phyloP scores from a whole-genome alignment of 2,329 filamentous ascomycete species.

The Calonectria pteridis region DNA sequence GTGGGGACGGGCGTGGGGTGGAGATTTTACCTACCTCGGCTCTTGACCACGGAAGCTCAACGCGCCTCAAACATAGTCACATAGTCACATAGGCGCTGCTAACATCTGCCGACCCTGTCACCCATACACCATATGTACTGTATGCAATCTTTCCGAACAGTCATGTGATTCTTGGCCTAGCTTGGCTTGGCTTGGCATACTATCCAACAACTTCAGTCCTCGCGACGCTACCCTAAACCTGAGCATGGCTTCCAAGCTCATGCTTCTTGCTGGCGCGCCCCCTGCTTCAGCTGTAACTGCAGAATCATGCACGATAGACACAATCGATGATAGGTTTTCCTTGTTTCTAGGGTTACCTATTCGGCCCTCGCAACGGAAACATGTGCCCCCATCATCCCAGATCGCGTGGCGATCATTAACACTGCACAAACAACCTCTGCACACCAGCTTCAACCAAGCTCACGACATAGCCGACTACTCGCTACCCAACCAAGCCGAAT shows the following conservation, averaged over 20 bases:
- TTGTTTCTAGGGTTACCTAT: conserved; percentile 41
- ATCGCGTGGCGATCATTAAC: conserved; percentile 68
- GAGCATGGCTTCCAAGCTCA: conserved; percentile 48
- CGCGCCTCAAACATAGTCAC: neutral
- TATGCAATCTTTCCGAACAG: neutral
- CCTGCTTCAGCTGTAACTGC: conserved; percentile 44
- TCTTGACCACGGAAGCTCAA: neutral
- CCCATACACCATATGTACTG: neutral
- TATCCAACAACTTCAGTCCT: neutral
- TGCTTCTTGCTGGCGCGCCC: conserved; percentile 55
- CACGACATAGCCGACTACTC: conserved; percentile 52
- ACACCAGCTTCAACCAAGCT: conserved; percentile 66
- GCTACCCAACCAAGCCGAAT: conserved; percentile 53
- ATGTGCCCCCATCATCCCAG: conserved; percentile 48
- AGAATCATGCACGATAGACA: conserved; percentile 47
- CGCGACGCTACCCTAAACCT: neutral
- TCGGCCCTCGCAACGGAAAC: neutral
- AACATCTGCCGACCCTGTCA: neutral
- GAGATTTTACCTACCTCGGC: conserved; percentile 9
- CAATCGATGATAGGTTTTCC: conserved; percentile 43
- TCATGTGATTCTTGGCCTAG: neutral
- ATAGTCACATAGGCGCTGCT: neutral
- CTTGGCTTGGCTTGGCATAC: neutral
- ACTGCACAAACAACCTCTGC: conserved; percentile 58
- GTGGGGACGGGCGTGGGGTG: conserved; percentile 5